Evolutionary conservation across 2,329 filamentous ascomycete species (phyloP), one percentile per base, ranked within the genome.

Genomic region (Alternaria tenuissima): DNA sequence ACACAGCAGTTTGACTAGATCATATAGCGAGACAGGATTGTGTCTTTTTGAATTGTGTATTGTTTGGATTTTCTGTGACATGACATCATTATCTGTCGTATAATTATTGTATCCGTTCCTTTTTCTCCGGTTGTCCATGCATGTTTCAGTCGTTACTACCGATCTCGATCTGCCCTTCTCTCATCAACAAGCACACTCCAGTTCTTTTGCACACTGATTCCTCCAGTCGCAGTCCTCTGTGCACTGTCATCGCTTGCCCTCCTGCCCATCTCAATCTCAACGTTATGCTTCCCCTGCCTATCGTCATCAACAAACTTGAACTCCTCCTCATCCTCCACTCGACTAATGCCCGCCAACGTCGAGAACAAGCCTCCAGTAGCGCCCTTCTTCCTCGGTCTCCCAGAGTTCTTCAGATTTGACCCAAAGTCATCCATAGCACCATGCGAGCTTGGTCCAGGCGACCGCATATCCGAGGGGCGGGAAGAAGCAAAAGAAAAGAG

Each of bases 401-500:
- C 42, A 12, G 52, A 57, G 12, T 51, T 58, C 22, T 52, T 47
- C 12, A 55, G 47, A 3, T 55, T 46, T 18, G 42, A 46, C 36
- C 34, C 36, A 38, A 34, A 43, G 18, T 42, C 39, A 18, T 53
- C 51, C 28, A 53, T 12, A 16, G 32, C 38, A 12, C 36, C 54
- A 26, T 49, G 41, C 14, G 20, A 24, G 46, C 61, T 61, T 2
- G 59, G 53, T 5, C 62, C 65, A 1, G 59, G 68, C 18, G 64
- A 57, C 38, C 52, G 54, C 5, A 39, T 36, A 46, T 65, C 55
- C 14, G 65, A 63, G 3, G 62, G 58, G 2, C 66, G 58, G 11
- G 67, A 69, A 30, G 60, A 57, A 16, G 44, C 57, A 42, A 63
- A 69, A n/a, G 65, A 67, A 59, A 73, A 71, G 18, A 72, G 42